Evolutionary conservation across 1,139 yeast species (phyloP).

Genomic region (Geotrichum candidum): DNA sequence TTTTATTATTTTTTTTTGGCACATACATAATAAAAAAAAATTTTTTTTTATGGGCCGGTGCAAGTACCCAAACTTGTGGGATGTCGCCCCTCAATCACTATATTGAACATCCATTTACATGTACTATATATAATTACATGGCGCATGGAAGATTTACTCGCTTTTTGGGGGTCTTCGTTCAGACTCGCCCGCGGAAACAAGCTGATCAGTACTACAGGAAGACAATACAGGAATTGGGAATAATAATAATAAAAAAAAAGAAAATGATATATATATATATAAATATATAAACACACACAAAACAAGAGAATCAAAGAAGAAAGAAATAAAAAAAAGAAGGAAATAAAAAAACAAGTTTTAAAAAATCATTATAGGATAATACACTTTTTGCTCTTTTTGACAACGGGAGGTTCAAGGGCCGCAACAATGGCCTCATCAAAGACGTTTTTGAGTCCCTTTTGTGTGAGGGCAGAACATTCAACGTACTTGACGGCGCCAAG

Average conservation of each 20-base stretch:
- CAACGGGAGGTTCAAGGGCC: conserved; percentile 71
- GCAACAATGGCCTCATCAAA: conserved; percentile 73
- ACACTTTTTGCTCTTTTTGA: conserved; percentile 79
- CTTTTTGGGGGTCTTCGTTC: no score
- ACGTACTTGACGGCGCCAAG: conserved; percentile 65
- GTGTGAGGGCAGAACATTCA: conserved; percentile 93
- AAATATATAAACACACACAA: not conserved
- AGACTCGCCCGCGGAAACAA: no score
- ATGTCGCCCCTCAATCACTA: no score
- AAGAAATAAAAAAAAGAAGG: conserved; percentile 4
- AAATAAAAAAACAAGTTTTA: not conserved
- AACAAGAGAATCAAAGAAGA: not conserved
- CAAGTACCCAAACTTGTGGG: no score
- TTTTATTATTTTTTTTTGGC: no score
- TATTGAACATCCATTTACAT: no score
- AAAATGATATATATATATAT: not conserved
- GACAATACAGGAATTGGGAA: no score
- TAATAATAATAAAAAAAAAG: not conserved
- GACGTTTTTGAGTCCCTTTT: conserved; percentile 61
- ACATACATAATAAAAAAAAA: no score
- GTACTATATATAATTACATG: no score
- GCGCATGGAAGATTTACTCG: no score
- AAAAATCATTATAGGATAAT: conserved; percentile 50
- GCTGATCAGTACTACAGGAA: no score
- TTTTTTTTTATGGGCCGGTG: no score